Conservation (phyloP, 2,329 filamentous ascomycete species). For the Lecanoromycetidae sp. region DNA sequence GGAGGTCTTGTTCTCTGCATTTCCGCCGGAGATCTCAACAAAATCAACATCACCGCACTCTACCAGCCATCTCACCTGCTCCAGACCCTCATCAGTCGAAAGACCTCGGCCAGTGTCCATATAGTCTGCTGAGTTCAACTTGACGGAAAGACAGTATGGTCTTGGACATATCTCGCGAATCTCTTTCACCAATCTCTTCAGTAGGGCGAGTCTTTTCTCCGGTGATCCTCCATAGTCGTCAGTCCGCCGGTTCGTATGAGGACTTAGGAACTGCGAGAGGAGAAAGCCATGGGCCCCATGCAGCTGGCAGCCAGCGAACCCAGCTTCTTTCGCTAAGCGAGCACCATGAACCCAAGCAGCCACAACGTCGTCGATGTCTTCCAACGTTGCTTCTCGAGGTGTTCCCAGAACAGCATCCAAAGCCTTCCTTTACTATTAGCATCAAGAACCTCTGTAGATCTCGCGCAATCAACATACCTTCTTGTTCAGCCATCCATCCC, state of each 20-base stretch:
- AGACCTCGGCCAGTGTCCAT: conserved; percentile 22
- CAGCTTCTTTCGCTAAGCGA: conserved; percentile 36
- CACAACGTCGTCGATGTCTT: conserved; percentile 44
- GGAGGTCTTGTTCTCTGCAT: conserved; percentile 19
- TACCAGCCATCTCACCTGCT: conserved; percentile 41
- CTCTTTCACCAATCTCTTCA: conserved; percentile 34
- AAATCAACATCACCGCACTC: conserved; percentile 44
- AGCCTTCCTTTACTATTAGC: conserved; percentile 10
- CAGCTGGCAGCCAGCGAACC: conserved; percentile 43
- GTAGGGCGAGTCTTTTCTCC: conserved; percentile 34
- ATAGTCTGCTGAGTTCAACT: conserved; percentile 41
- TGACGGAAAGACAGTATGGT: conserved; percentile 37
- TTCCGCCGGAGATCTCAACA: conserved; percentile 55
- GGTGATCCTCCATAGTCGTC: conserved; percentile 38
- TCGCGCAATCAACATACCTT: not conserved
- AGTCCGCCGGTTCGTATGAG: conserved; percentile 34
- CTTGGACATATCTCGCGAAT: conserved; percentile 32
- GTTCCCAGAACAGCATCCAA: conserved; percentile 31
- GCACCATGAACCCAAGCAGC: conserved; percentile 43
- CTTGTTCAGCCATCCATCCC: conserved; percentile 28
- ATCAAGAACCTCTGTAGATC: not conserved
- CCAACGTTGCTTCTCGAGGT: conserved; percentile 43
- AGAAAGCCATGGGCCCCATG: conserved; percentile 43
- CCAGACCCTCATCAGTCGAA: conserved; percentile 39
- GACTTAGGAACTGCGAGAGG: conserved; percentile 29